A percentile compares a stretch with the other conserved stretches of the same genome.
These are phyloP conservation scores for Ophiocordyceps polyrhachis-furcata DNA, from an alignment of 2,329 filamentous ascomycete genomes.

Conservation along the genomic window DNA sequence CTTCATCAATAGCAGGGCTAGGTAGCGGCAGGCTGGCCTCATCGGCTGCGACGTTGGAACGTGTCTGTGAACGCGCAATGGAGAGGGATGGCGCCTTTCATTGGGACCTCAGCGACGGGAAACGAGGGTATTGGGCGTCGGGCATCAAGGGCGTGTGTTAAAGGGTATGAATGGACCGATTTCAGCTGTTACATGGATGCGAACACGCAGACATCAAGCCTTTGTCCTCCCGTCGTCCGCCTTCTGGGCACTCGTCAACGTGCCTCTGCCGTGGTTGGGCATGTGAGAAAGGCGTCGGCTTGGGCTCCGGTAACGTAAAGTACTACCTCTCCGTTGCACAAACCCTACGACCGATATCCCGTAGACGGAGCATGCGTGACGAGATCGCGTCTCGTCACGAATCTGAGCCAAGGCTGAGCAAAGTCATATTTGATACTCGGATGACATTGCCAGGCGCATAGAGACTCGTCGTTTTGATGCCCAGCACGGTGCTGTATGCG, in stretches of 20 bases:
- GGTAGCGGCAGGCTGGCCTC: not conserved
- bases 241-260: not conserved
- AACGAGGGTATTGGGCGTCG: conserved; percentile 1
- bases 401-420: not conserved
- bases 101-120: not conserved
- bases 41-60: not conserved
- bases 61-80: not conserved
- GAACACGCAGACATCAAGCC: not conserved
- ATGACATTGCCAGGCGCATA: not conserved
- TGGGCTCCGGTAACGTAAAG: not conserved
- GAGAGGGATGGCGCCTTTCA: not conserved
- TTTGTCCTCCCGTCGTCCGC: not conserved
- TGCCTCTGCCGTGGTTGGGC: not conserved
- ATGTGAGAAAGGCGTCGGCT: not conserved
- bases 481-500: not conserved
- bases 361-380: not conserved
- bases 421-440: not conserved
- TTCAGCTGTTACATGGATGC: not conserved
- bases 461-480: not conserved
- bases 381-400: not conserved
- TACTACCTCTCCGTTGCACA: not conserved
- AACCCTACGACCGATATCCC: not conserved
- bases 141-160: not conserved
- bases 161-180: not conserved
- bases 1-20: not conserved